A percentile compares a stretch with the other conserved stretches of the same genome.
Conservation (phyloP, 2,329 filamentous ascomycete genomes). For the Cercospora brassicicola region DNA sequence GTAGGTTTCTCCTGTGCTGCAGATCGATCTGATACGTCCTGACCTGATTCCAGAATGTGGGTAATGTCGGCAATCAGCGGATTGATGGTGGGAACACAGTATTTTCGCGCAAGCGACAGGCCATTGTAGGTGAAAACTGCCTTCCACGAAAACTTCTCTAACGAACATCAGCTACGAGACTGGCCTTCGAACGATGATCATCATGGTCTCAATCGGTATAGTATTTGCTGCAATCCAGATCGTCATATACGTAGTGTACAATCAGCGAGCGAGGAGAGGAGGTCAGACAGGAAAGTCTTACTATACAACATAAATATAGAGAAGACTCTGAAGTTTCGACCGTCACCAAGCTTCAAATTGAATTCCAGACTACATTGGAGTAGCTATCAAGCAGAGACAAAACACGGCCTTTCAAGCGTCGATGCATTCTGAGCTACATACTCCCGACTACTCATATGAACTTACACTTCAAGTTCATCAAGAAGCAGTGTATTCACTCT, state of each 20-base stretch:
- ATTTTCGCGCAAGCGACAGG: conserved; percentile 48
- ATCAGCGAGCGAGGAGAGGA: not conserved
- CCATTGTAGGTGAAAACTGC: conserved; percentile 39
- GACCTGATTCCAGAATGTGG: not conserved
- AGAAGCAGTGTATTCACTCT: not conserved
- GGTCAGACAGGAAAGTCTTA: not conserved
- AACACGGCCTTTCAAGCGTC: not conserved
- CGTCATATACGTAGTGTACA: not conserved
- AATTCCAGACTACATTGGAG: not conserved
- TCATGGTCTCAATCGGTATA: conserved; percentile 6
- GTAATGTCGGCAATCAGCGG: conserved; percentile 36
- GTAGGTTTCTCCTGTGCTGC: not conserved
- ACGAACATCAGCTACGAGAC: not conserved
- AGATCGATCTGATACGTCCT: not conserved
- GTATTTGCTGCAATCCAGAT: conserved; percentile 6
- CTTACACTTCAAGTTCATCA: no score
- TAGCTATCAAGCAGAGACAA: not conserved
- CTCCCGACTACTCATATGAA: no score
- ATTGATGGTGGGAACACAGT: conserved; percentile 55
- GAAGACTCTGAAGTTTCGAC: not conserved
- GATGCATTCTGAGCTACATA: not conserved
- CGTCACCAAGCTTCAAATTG: not conserved
- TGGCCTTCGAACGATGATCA: conserved; percentile 10
- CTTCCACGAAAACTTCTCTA: not conserved
- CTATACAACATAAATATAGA: not conserved